Conservation (phyloP, 345 rosid genomes). For the Acer yangbiense region DNA sequence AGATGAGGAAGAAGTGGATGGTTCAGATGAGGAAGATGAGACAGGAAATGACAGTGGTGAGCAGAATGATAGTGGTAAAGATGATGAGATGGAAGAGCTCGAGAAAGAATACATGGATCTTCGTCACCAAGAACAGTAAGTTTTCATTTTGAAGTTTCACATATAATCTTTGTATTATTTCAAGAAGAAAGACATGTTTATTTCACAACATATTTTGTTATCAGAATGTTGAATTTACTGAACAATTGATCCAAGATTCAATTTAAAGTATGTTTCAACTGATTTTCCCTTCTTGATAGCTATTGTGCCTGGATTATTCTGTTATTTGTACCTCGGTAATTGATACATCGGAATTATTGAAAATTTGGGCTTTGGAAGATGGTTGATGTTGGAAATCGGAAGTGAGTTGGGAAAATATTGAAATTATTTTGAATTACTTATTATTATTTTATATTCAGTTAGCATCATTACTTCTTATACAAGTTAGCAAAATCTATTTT, state of each 20-base stretch:
- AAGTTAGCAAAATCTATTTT: too few relatives aligned
- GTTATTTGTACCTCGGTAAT: background rate
- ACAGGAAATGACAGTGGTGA: conserved; percentile 26
- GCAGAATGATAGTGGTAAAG: conserved; percentile 26
- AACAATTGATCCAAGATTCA: too few relatives aligned
- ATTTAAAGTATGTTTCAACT: too few relatives aligned
- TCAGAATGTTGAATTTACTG: background rate
- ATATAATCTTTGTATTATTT: background rate
- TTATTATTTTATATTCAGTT: too few relatives aligned
- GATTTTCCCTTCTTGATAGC: too few relatives aligned
- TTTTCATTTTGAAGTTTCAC: background rate
- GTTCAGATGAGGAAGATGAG: conserved; percentile 28
- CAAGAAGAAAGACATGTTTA: background rate
- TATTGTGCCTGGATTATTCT: background rate
- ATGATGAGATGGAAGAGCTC: conserved; percentile 79
- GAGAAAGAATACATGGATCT: conserved; percentile 76
- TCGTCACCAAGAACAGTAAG: conserved; percentile 75
- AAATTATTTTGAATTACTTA: conserved; percentile 34
- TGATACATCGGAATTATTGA: background rate
- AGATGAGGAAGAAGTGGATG: conserved; percentile 20
- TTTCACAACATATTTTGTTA: background rate
- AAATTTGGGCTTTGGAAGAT: too few relatives aligned
- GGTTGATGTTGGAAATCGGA: too few relatives aligned
- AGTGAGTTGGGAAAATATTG: background rate
- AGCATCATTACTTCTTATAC: too few relatives aligned